These are phyloP conservation scores for Naganishia cerealis DNA, from an alignment of 1,284 basidiomycete species.

Conservation along the genomic window DNA sequence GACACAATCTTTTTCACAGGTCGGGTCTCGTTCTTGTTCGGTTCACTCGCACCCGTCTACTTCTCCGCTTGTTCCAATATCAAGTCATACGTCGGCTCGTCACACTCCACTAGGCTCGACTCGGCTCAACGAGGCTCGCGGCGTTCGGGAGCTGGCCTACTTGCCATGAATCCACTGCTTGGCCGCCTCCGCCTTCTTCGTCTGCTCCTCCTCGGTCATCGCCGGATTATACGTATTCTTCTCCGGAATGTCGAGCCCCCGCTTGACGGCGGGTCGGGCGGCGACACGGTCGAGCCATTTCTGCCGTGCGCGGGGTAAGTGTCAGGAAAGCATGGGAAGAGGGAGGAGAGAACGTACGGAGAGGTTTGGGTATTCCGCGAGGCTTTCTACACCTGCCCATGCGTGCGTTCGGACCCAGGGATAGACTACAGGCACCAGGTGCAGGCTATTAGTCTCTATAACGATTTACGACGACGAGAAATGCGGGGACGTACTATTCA, in stretches of 20 bases:
- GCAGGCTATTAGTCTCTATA: neutral
- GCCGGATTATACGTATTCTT: slow-evolving; percentile 32
- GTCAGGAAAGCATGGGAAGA: neutral
- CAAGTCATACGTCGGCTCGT: too few relatives aligned
- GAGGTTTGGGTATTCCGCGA: slow-evolving; percentile 61
- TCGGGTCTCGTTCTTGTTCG: too few relatives aligned
- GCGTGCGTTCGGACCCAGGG: slow-evolving; percentile 59
- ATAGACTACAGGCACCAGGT: slow-evolving; percentile 34
- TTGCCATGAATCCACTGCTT: slow-evolving; percentile 33
- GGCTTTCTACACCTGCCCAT: slow-evolving; percentile 59
- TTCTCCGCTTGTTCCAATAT: too few relatives aligned
- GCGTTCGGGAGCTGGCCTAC: neutral
- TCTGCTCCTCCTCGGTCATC: slow-evolving; percentile 37
- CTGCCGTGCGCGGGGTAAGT: slow-evolving; percentile 23
- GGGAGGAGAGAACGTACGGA: slow-evolving; percentile 51
- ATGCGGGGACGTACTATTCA: slow-evolving; percentile 42
- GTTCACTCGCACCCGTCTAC: too few relatives aligned
- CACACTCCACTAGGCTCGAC: too few relatives aligned
- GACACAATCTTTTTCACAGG: too few relatives aligned
- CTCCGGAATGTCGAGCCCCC: slow-evolving; percentile 51
- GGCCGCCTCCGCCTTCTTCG: slow-evolving; percentile 39
- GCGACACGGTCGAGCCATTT: slow-evolving; percentile 58
- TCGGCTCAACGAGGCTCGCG: too few relatives aligned
- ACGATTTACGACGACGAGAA: neutral
- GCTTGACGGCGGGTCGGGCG: slow-evolving; percentile 55